Evolutionary conservation across 1,139 yeast genomes (phyloP), one percentile per base, ranked within the genome.

Genomic region (Yamadazyma siamensis): DNA sequence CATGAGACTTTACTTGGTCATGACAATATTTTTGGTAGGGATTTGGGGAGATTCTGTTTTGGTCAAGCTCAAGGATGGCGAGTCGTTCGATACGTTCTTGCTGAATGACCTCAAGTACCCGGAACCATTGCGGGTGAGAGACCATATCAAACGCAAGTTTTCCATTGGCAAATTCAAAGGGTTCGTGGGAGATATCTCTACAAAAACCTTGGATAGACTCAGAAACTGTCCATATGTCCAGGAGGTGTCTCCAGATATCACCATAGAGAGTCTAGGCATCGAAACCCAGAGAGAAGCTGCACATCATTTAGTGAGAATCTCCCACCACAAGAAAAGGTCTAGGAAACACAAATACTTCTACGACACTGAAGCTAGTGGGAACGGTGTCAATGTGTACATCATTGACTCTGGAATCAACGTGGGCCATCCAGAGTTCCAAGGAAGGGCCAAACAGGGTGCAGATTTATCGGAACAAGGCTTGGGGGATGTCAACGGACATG

Each of bases 361-460:
- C 32, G 56, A 60, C 24, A 41, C 35, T 6, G 39, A 47, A 2
- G 47, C 49, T 6, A 39, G 45, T 16, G 65, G 61, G 2, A 29
- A 55, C 6, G 76, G 70, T 11, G 83, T 85, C 0, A 72, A 69
- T 41, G 95, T 78, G 1, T 88, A 86, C 52, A 75, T 88, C n/a
- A 61, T 87, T 26, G 96, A 88, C 52, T 81, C 94, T 1, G 95
- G 95, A 0, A 59, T 84, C 16, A 64, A 65, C 33, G 49, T 63
- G 12, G 65, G 62, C 1, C 83, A 80, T 46, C 76, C 77, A 0
- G 85, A 83, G 25, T 80, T 84, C 47, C 79, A 73, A 38, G 80
- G 79, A 0, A 61, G 94, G 34, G 87, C 80, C 0, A 38, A 40
- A 2, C 43, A 52, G 29, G 89, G 87, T 0, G 63, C 51, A n/a